These are phyloP conservation scores for Dryadomyces sulphureus DNA, from an alignment of 2,329 filamentous ascomycete genomes.

Conservation along the genomic window DNA sequence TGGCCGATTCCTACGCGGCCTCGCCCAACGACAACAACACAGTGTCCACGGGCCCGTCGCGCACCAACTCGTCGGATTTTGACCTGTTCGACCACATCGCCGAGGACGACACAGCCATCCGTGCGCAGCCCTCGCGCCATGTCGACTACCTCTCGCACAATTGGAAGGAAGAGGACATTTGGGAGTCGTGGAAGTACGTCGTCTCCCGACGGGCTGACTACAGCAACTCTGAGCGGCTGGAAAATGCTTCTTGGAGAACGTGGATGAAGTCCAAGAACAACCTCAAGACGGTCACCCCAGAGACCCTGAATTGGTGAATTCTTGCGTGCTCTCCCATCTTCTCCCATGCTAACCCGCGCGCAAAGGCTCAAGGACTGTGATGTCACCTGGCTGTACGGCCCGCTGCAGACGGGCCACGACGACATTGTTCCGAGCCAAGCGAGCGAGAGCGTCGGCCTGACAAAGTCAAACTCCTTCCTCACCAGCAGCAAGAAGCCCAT, in stretches of 20 bases:
- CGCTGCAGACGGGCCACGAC: conserved; percentile 59
- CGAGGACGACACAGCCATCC: conserved; percentile 67
- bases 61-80: conserved; percentile 41
- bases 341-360: too few relatives aligned
- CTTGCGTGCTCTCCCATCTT: too few relatives aligned
- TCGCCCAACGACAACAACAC: conserved; percentile 39
- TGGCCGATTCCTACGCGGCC: conserved; percentile 33
- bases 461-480: conserved; percentile 48
- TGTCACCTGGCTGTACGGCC: conserved; percentile 94
- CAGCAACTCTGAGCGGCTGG: conserved; percentile 65
- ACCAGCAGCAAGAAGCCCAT: conserved; percentile 71
- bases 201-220: conserved; percentile 66
- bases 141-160: conserved; percentile 93
- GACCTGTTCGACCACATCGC: conserved; percentile 39
- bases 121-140: conserved; percentile 63
- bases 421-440: conserved; percentile 32
- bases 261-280: conserved; percentile 90
- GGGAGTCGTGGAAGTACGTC: conserved; percentile 93
- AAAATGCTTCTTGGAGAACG: conserved; percentile 94
- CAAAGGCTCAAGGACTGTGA: conserved; percentile 89
- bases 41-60: conserved; percentile 34
- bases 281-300: conserved; percentile 75
- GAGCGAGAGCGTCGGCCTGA: conserved; percentile 26
- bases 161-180: conserved; percentile 92
- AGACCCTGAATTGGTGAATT: conserved; percentile 81